Conservation (phyloP, 495 filamentous ascomycete species). For the Penicillium subrubescens region DNA sequence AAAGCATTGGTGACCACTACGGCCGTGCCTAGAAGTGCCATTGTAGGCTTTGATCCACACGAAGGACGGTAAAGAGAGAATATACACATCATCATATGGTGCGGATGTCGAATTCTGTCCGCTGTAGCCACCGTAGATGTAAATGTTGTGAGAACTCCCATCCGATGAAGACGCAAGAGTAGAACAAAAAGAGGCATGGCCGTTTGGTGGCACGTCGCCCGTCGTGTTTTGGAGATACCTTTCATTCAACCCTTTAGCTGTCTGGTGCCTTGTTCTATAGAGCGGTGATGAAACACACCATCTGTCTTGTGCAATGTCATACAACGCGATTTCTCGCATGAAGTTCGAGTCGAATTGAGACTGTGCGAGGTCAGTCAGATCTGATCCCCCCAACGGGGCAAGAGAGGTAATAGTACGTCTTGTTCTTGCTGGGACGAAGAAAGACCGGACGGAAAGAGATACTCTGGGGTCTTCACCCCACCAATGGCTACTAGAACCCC, state of each 20-base stretch:
- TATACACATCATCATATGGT: conserved; percentile 66
- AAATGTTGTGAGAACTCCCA: conserved; percentile 64
- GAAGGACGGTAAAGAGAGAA: conserved; percentile 72
- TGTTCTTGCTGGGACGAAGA: neutral
- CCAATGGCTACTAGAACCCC: conserved; percentile 67
- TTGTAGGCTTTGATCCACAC: conserved; percentile 63
- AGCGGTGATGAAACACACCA: neutral
- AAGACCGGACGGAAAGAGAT: conserved; percentile 14
- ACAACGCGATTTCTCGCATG: conserved; percentile 64
- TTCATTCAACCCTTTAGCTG: neutral
- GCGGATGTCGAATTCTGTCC: conserved; percentile 38
- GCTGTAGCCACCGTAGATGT: conserved; percentile 71
- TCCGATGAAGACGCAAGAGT: conserved; percentile 61
- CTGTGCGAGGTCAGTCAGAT: neutral
- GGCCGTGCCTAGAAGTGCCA: conserved; percentile 45
- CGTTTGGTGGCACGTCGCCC: conserved; percentile 49
- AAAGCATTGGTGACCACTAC: conserved; percentile 64
- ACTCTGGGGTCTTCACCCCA: conserved; percentile 57
- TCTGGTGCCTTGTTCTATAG: neutral
- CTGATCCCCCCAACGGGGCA: neutral
- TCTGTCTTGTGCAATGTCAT: conserved; percentile 54
- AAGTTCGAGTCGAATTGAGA: conserved; percentile 49
- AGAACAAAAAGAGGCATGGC: conserved; percentile 60
- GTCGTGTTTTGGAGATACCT: conserved; percentile 58
- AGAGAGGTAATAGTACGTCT: neutral